Percentiles rank a stretch among this genome's conserved stretches.
Evolutionary conservation across 164 flowering plant species (phyloP).

Genomic region (Cinnamomum chago): DNA sequence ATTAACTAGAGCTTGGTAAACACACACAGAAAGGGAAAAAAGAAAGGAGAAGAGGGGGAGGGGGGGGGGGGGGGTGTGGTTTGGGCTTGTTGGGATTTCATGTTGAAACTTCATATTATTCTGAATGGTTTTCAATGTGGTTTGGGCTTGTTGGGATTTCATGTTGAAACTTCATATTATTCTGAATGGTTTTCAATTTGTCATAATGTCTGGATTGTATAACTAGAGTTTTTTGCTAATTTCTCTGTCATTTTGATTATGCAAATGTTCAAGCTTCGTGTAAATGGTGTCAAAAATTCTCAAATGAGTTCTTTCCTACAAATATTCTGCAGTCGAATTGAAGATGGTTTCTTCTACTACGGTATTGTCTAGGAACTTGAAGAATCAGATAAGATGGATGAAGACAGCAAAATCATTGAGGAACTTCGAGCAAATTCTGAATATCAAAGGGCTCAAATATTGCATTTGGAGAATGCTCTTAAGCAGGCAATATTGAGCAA

Average conservation of each 20-base stretch:
- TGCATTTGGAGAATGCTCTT: conserved; percentile 70
- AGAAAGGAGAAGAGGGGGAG: too few species aligned
- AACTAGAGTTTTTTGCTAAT: conserved; percentile 5
- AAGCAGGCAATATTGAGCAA: conserved; percentile 63
- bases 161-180: not conserved
- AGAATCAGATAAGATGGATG: conserved; percentile 99
- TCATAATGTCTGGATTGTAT: not conserved
- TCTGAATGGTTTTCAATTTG: not conserved
- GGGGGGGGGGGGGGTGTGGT: too few species aligned
- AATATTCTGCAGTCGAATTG: conserved; percentile 22
- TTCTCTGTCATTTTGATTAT: not conserved
- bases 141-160: too few species aligned
- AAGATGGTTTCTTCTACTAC: conserved; percentile 32
- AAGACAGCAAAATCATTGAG: conserved; percentile 86
- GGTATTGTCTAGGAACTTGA: conserved; percentile 71
- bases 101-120: too few species aligned
- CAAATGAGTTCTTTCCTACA: conserved; percentile 7
- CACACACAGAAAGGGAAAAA: too few species aligned
- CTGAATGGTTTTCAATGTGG: not conserved
- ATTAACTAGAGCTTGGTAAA: too few species aligned
- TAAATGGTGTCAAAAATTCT: conserved; percentile 3
- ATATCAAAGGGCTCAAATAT: conserved; percentile 59
- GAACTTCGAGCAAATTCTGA: conserved; percentile 64
- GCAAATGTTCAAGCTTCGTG: conserved; percentile 5
- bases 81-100: too few species aligned